Evolutionary conservation across 2,329 filamentous ascomycete genomes (phyloP).

Genomic region (Karstenula rhodostoma): DNA sequence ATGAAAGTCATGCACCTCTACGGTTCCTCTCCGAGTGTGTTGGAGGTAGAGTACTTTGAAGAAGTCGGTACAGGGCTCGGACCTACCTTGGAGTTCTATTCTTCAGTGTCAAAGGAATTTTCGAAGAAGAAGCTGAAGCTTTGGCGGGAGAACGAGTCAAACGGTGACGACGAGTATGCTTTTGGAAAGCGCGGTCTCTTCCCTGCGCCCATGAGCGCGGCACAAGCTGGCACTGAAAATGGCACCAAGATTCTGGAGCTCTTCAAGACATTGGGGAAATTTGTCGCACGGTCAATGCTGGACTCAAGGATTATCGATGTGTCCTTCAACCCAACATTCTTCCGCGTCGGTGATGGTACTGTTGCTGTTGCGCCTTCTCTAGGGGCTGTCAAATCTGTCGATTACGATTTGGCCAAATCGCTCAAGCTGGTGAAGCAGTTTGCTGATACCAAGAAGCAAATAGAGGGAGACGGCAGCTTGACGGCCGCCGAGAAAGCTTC

Average conservation of each 20-base stretch:
- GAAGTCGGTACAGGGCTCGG: conserved; percentile 96
- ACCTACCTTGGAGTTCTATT: conserved; percentile 97
- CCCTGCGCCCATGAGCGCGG: conserved; percentile 85
- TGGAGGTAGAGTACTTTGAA: conserved; percentile 98
- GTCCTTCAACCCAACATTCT: conserved; percentile 97
- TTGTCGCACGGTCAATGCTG: conserved; percentile 97
- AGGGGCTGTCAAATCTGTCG: conserved; percentile 87
- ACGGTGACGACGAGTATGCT: conserved; percentile 78
- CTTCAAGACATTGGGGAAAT: conserved; percentile 94
- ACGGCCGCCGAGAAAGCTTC: conserved; percentile 74
- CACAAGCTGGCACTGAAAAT: conserved; percentile 75
- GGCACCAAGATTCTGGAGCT: conserved; percentile 88
- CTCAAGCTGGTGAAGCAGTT: conserved; percentile 89
- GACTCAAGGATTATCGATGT: conserved; percentile 98
- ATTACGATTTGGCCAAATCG: conserved; percentile 84
- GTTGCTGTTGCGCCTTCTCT: conserved; percentile 79
- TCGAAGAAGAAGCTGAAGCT: conserved; percentile 96
- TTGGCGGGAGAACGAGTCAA: conserved; percentile 89
- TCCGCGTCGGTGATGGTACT: conserved; percentile 82
- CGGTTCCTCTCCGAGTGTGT: conserved; percentile 91
- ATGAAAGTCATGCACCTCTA: conserved; percentile 99
- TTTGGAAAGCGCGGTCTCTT: conserved; percentile 87
- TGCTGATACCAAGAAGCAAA: conserved; percentile 79
- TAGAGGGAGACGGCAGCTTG: conserved; percentile 75
- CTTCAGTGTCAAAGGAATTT: conserved; percentile 95